Evolutionary conservation across 116 monocot species (phyloP).

Genomic region (Trichopus zeylanicus): DNA sequence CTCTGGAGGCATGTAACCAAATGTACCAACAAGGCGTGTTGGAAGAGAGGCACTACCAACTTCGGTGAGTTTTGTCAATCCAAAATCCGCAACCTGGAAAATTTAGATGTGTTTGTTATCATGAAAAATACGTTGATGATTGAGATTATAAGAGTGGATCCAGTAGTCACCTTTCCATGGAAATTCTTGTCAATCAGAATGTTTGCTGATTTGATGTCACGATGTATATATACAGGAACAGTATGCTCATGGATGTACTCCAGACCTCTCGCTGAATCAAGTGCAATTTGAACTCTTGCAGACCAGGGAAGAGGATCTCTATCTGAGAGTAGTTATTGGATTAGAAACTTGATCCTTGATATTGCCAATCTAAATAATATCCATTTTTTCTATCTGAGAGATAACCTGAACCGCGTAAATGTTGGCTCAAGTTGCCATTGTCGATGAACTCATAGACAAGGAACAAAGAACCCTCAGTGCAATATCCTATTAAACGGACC

Average conservation of each 20-base stretch:
- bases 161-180: slow-evolving; percentile 47
- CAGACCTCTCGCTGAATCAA: slow-evolving; percentile 79
- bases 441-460: slow-evolving; percentile 80
- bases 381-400: neutral
- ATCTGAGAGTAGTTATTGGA: slow-evolving; percentile 16
- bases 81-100: slow-evolving; percentile 86
- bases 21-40: slow-evolving; percentile 68
- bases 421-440: slow-evolving; percentile 75
- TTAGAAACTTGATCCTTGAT: neutral
- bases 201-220: slow-evolving; percentile 89
- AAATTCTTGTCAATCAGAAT: slow-evolving; percentile 74
- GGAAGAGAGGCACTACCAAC: slow-evolving; percentile 30
- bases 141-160: neutral
- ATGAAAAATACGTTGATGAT: neutral
- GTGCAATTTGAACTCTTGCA: slow-evolving; percentile 70
- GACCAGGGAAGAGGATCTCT: slow-evolving; percentile 60
- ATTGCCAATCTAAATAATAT: neutral
- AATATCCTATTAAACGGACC: slow-evolving; percentile 80
- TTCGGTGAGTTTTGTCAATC: slow-evolving; percentile 72
- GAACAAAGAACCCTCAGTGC: slow-evolving; percentile 48
- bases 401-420: slow-evolving; percentile 57
- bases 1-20: slow-evolving; percentile 93
- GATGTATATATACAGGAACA: slow-evolving; percentile 71
- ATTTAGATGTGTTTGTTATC: neutral
- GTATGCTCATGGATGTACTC: slow-evolving; percentile 88